Base-by-base conservation (phyloP, 2,329 filamentous ascomycete genomes). In the Periconia macrospinosa region DNA sequence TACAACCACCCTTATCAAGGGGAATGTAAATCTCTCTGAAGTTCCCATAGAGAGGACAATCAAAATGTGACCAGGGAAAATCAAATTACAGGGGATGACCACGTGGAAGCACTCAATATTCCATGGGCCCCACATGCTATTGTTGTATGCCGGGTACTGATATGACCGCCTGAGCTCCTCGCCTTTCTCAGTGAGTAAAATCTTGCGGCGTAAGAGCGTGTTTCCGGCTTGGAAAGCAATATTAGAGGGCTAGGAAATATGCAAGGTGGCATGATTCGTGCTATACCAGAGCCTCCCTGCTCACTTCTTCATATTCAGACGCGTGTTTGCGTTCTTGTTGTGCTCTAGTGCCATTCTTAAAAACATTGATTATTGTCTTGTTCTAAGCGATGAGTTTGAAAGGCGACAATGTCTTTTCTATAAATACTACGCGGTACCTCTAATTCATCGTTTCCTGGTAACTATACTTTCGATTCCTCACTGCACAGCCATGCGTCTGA, bases 401-500 rank as follows among this genome's bases (percentile, higher is more conserved):
- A 45, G 45, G 23, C 35, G 41, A 48, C 45, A 30, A 20, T 18
- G 27, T 49, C 35, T n/a, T 5, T 17, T 30, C 43, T 42, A 49
- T 65, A 59, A 52, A 64, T 53, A 60, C 44, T 43, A 30, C 42
- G 18, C 30, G 33, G 41, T 44, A 27, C 41, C 40, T 27, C 23
- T 40, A 23, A 14, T 50, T 6, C 43, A 35, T 46, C 8, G 30
- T 42, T 41, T 17, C 15, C 37, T 30, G 10, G 17, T 40, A 42
- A n/a, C 11, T 37, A 43, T 17, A 18, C 13, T 27, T 2, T 6
- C 19, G 30, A 2, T 49, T 17, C 14, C n/a, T 44, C 15, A 17
- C 33, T 33, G 51, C 19, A 27, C 18, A 47, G 61, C 17, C 13
- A 70, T 70, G 67, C 58, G 46, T 54, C 67, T 58, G 61, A 54